phyloP scores from a whole-genome alignment of 352 stramenopile genomes.

The Globisporangium viniferum region DNA sequence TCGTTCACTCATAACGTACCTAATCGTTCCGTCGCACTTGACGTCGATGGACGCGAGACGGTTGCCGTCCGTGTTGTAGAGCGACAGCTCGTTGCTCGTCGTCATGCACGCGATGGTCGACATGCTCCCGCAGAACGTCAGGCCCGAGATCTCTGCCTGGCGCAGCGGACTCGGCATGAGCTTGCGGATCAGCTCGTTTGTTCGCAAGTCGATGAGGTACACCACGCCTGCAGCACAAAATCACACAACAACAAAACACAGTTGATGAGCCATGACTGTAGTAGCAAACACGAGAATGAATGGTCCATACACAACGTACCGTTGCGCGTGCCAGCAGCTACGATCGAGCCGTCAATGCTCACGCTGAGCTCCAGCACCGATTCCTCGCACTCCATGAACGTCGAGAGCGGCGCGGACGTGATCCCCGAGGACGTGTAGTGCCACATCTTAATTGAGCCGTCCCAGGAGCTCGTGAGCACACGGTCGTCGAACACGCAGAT shows the following conservation, averaged over 20 bases:
- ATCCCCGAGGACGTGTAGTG: constrained; percentile 71
- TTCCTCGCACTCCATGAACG: constrained; percentile 79
- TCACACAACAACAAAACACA: background rate
- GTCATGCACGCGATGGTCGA: constrained; percentile 63
- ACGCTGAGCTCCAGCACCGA: constrained; percentile 65
- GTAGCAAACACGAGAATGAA: background rate
- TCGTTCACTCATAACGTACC: constrained; percentile 29
- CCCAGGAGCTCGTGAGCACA: constrained; percentile 68
- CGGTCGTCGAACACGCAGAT: constrained; percentile 78
- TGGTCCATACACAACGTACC: constrained; percentile 27
- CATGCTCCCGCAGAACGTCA: constrained; percentile 63
- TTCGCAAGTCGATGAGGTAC: constrained; percentile 70
- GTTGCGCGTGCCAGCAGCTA: constrained; percentile 59
- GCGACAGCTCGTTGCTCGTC: constrained; percentile 60
- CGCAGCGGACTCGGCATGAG: constrained; percentile 55
- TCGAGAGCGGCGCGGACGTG: constrained; percentile 51
- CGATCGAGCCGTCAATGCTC: constrained; percentile 56
- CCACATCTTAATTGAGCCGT: constrained; percentile 80
- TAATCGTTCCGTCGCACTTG: constrained; percentile 51
- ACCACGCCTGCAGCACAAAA: constrained; percentile 34
- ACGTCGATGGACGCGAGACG: constrained; percentile 55
- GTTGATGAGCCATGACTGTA: background rate
- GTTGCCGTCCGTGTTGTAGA: constrained; percentile 65
- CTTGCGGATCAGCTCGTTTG: constrained; percentile 59
- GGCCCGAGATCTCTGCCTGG: constrained; percentile 46